Percentiles rank a stretch among this genome's conserved stretches.
phyloP scores from a whole-genome alignment of 2,329 filamentous ascomycete genomes.

The Lachnellula hyalina region DNA sequence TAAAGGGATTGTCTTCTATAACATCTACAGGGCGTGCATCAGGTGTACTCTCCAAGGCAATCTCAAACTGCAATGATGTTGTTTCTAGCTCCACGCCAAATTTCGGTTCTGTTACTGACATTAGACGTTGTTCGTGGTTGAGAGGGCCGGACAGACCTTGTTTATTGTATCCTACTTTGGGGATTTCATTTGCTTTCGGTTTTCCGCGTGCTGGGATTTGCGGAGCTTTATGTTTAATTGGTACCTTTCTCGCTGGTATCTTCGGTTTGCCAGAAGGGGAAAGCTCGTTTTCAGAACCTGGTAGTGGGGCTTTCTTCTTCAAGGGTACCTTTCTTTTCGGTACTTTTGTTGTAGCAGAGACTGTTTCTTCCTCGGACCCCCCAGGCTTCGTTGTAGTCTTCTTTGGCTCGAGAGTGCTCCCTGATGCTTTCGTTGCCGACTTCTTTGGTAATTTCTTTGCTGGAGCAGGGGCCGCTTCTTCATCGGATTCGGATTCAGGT shows the following conservation, averaged over 20 bases:
- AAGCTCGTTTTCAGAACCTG: too few relatives aligned
- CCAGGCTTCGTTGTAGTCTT: too few relatives aligned
- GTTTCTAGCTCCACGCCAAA: background rate
- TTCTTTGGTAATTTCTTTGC: too few relatives aligned
- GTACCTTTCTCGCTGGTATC: background rate
- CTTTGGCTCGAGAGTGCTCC: too few relatives aligned
- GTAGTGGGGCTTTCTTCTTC: too few relatives aligned
- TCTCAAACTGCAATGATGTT: background rate
- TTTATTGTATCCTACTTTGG: background rate
- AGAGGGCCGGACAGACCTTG: background rate
- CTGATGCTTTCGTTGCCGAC: too few relatives aligned
- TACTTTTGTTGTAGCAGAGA: too few relatives aligned
- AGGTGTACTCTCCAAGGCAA: background rate
- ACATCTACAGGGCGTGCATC: background rate
- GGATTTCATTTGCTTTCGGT: background rate
- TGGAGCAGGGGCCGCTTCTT: too few relatives aligned
- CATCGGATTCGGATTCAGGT: too few relatives aligned
- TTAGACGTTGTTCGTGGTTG: background rate
- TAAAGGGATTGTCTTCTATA: background rate
- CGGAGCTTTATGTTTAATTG: background rate
- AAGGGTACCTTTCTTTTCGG: too few relatives aligned
- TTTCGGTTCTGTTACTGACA: background rate
- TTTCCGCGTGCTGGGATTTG: background rate
- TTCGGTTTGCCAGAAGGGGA: too few relatives aligned
- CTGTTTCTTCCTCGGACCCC: too few relatives aligned